These are phyloP conservation scores for Mortierella sp. DNA, from an alignment of 371 early-diverging fungal species.

Conservation along the genomic window DNA sequence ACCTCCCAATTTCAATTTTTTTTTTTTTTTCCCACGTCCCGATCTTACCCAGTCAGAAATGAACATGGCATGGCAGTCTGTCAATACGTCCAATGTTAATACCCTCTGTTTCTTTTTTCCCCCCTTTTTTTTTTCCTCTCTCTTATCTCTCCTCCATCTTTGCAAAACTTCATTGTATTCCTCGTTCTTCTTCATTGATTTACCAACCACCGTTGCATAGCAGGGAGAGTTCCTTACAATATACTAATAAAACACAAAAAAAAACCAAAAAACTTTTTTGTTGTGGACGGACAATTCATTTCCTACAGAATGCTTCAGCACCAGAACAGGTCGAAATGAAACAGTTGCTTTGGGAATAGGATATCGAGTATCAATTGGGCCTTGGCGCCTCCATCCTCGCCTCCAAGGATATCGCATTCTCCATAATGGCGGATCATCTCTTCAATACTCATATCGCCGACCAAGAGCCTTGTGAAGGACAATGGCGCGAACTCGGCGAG, in stretches of 20 bases:
- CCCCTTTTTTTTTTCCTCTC: neutral
- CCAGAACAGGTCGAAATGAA: constrained; percentile 28
- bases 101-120: neutral
- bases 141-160: too few relatives aligned
- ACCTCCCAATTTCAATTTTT: neutral
- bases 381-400: constrained; percentile 20
- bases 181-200: too few relatives aligned
- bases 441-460: constrained; percentile 29
- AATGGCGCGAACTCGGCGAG: constrained; percentile 25
- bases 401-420: constrained; percentile 8
- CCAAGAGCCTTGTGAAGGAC: constrained; percentile 29
- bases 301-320: too few relatives aligned
- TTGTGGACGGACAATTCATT: too few relatives aligned
- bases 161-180: too few relatives aligned
- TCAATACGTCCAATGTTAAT: neutral
- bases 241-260: too few relatives aligned
- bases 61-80: neutral
- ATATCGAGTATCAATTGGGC: constrained; percentile 25
- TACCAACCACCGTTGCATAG: too few relatives aligned
- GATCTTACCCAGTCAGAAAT: neutral
- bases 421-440: constrained; percentile 22
- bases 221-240: too few relatives aligned
- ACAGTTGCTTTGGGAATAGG: constrained; percentile 38
- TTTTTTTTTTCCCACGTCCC: neutral
- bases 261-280: too few relatives aligned